Base-by-base conservation (phyloP, 2,329 filamentous ascomycete genomes). In the Fusarium tjaetaba region DNA sequence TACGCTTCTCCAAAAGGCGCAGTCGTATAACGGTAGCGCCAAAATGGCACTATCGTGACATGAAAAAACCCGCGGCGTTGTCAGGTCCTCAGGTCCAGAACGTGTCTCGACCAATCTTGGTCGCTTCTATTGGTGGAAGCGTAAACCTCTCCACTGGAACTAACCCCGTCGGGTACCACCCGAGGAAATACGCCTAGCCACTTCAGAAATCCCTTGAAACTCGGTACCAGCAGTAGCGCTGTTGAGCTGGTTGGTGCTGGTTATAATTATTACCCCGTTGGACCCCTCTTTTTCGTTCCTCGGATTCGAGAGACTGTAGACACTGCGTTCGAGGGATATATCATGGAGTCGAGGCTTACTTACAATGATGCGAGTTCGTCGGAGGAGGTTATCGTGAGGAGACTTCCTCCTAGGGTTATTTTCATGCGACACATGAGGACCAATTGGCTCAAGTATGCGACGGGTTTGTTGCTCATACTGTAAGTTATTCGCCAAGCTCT, bases 231-330 rank as follows among this genome's bases (percentile, higher is more conserved):
- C 41, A 16, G 26, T 51, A 49, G 55, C 41, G 41, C 18, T 26
- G 22, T 18, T 58, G 20, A 26, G 43, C 13, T 28, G 24, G 8
- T 49, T 26, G 42, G 41, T 24, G 48, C 16, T 52, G 49, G 32
- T 39, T 49, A 38, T 51, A 58, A 49, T 58, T 58, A 58, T 51
- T 38, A 34, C 56, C 42, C 18, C 20, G 32, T 48, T 18, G 20
- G 56, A 58, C 56, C 42, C 56, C 56, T 58, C 56, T 49, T 58
- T 58, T 55, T 55, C 51, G 51, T 41, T 55, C 34, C 51, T 55
- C 51, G 34, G 34, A 30, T 28, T 22, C 22, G 34, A 39, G 11
- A 55, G 1, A n/a, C 30, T 52, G n/a, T 13, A 22, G 30, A 53
- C 16, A n/a, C 24, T n/a, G 22, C n/a, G 24, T 11, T 11, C 16